These are phyloP conservation scores for Phytophthora aleatoria DNA, from an alignment of 352 stramenopile species.

Conservation along the genomic window DNA sequence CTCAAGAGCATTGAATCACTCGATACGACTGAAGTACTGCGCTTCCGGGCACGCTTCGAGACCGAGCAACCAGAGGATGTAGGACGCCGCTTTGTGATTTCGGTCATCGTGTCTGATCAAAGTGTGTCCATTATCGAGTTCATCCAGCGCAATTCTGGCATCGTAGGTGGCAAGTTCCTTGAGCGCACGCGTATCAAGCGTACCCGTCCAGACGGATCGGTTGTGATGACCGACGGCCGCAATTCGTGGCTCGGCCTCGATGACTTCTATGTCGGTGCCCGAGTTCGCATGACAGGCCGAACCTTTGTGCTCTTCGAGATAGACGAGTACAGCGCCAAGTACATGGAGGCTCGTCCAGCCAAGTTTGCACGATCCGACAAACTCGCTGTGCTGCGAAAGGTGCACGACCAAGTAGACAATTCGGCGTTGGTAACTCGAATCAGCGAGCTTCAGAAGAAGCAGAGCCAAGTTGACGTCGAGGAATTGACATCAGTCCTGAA, in stretches of 20 bases:
- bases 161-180: slow-evolving; percentile 77
- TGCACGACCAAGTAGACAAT: slow-evolving; percentile 51
- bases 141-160: slow-evolving; percentile 74
- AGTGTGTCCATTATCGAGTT: slow-evolving; percentile 82
- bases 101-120: slow-evolving; percentile 75
- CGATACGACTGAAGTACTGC: slow-evolving; percentile 77
- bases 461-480: slow-evolving; percentile 46
- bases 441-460: slow-evolving; percentile 35
- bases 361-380: slow-evolving; percentile 77
- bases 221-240: slow-evolving; percentile 36
- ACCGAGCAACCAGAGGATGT: slow-evolving; percentile 70
- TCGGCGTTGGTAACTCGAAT: slow-evolving; percentile 28
- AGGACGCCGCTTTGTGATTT: slow-evolving; percentile 77
- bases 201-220: slow-evolving; percentile 26
- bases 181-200: slow-evolving; percentile 76
- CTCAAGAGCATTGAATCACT: slow-evolving; percentile 88
- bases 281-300: slow-evolving; percentile 65
- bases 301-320: slow-evolving; percentile 82
- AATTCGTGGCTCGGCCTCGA: slow-evolving; percentile 53
- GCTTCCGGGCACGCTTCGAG: slow-evolving; percentile 78
- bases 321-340: slow-evolving; percentile 86
- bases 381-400: slow-evolving; percentile 62
- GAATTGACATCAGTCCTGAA: slow-evolving; percentile 57
- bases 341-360: slow-evolving; percentile 69
- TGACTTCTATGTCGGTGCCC: slow-evolving; percentile 80